Conservation (phyloP, 768 basidiomycete genomes). For the Clavulina sp. region DNA sequence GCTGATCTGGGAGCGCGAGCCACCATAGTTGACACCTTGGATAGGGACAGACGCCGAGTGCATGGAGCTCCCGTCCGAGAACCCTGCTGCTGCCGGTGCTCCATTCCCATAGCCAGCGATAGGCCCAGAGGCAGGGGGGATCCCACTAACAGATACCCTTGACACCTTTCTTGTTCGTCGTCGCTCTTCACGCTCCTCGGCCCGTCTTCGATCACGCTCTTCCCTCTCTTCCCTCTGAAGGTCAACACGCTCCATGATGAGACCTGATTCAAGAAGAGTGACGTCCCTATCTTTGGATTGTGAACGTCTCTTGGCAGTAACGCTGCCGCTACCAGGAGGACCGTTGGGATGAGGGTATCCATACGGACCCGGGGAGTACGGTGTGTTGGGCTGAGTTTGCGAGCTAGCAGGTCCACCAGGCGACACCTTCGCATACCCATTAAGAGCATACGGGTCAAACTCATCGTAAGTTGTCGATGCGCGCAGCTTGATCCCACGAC, state of each 20-base stretch:
- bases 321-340: slow-evolving; percentile 15
- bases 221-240: slow-evolving; percentile 44
- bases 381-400: too few relatives aligned
- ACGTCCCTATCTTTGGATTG: slow-evolving; percentile 42
- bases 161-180: slow-evolving; percentile 39
- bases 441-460: not conserved
- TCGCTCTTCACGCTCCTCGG: slow-evolving; percentile 33
- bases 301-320: not conserved
- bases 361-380: too few relatives aligned
- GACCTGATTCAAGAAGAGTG: slow-evolving; percentile 70
- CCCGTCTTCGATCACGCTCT: slow-evolving; percentile 48
- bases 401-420: too few relatives aligned
- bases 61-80: slow-evolving; percentile 2
- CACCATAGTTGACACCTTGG: not conserved
- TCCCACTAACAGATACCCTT: not conserved
- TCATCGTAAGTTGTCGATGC: not conserved
- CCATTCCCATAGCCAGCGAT: not conserved
- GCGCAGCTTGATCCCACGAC: not conserved
- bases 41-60: slow-evolving; percentile 7
- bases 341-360: slow-evolving; percentile 20
- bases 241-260: slow-evolving; percentile 79
- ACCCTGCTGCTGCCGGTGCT: not conserved
- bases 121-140: not conserved
- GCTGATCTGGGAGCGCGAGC: not conserved
- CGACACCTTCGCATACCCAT: too few relatives aligned